Percentiles rank a stretch among this genome's conserved stretches.
Conservation (phyloP, 495 filamentous ascomycete species). For the Thozetella sp. region DNA sequence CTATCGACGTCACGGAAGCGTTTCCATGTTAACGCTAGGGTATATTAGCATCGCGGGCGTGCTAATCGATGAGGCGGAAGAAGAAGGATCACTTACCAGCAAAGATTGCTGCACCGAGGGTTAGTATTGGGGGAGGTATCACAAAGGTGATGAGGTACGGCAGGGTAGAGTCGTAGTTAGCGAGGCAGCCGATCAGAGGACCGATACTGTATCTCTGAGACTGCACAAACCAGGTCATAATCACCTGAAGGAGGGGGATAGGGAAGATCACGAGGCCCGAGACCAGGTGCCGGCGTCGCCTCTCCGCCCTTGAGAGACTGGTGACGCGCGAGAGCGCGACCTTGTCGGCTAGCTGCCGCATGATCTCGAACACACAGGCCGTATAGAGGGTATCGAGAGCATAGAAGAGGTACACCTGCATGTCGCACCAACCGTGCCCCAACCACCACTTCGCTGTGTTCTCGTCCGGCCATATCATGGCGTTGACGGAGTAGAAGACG, state of each 20-base stretch:
- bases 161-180: constrained; percentile 70
- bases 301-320: constrained; percentile 50
- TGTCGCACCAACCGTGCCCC: constrained; percentile 79
- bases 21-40: constrained; percentile 61
- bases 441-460: constrained; percentile 68
- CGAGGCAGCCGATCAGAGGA: constrained; percentile 72
- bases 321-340: constrained; percentile 60
- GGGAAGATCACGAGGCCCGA: constrained; percentile 72
- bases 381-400: constrained; percentile 60
- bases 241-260: constrained; percentile 65
- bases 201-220: constrained; percentile 72
- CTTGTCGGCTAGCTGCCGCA: constrained; percentile 76
- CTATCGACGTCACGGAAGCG: constrained; percentile 70
- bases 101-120: constrained; percentile 64
- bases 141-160: constrained; percentile 64
- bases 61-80: constrained; percentile 8
- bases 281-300: constrained; percentile 50
- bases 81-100: constrained; percentile 60
- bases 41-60: background rate
- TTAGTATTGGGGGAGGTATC: constrained; percentile 69
- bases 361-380: constrained; percentile 70
- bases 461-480: constrained; percentile 79
- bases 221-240: constrained; percentile 71
- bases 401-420: constrained; percentile 66
- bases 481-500: constrained; percentile 71